Evolutionary conservation across 495 filamentous ascomycete genomes (phyloP), one percentile per base, ranked within the genome.

Genomic region (Penicillium lividum): DNA sequence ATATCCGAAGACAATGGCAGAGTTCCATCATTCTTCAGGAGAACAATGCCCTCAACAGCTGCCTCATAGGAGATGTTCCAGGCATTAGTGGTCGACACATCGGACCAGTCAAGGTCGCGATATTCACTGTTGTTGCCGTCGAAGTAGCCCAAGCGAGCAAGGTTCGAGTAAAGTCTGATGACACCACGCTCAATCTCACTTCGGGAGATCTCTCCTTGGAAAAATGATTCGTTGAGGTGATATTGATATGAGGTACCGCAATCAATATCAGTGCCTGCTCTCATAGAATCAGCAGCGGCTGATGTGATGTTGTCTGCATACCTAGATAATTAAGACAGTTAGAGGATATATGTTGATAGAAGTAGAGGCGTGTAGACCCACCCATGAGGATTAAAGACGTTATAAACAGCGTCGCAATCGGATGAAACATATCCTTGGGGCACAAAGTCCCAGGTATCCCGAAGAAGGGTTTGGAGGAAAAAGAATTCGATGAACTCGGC

Each of bases 11-110:
- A 69, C 3, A 85, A 66, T 0, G 85, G 85, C 3, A 88, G 66
- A 11, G 71, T 71, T 25, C 76, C 82, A 29, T 85, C 80, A 54
- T 89, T 89, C 73, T 88, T 86, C 7, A 87, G 72, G 4, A 89
- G 70, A 7, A 82, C 79, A 27, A 84, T 80, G 0, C 86, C 81
- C 59, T 84, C 79, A 5, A 80, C 79, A 0, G 85, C 85, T 0
- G 85, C 85, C 57, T 80, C 73, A 48, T 83, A 77, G 0, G 86
- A 80, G 16, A 89, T 77, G 15, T 80, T 72, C 69, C 82, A 76
- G 0, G 82, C 76, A 38, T 80, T 67, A 4, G 79, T 77, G 0
- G 72, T 74, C 3, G 77, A 67, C 33, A 89, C 84, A 50, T 84
- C 75, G 8, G 71, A 68, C 75, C 79, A 86, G 16, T 65, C 65